Evolutionary conservation across 1,284 basidiomycete genomes (phyloP).

Genomic region (Ceratobasidium sp.): DNA sequence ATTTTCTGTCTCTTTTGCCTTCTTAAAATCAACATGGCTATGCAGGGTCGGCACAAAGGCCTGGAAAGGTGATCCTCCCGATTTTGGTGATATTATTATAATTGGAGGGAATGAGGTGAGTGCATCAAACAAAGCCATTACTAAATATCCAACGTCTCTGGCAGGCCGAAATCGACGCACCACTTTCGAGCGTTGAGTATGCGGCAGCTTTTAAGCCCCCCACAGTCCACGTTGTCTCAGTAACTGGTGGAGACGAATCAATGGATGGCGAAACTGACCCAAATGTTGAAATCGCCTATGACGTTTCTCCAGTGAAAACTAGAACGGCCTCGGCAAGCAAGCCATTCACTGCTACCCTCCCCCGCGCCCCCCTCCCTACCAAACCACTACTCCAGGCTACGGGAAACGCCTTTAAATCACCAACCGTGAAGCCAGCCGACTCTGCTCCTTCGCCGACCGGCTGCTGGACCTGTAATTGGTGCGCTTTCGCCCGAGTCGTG

Average conservation of each 20-base stretch:
- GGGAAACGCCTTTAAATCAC: slow-evolving; percentile 13
- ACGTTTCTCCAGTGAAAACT: slow-evolving; percentile 52
- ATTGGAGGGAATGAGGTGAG: slow-evolving; percentile 45
- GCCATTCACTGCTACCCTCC: background rate
- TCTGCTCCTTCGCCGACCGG: background rate
- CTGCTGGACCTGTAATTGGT: slow-evolving; percentile 38
- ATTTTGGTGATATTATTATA: slow-evolving; percentile 51
- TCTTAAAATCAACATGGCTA: slow-evolving; percentile 5
- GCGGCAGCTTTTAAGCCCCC: slow-evolving; percentile 30
- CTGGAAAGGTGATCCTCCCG: slow-evolving; percentile 68
- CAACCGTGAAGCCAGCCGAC: slow-evolving; percentile 18
- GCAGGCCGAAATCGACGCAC: slow-evolving; percentile 41
- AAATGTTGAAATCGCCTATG: slow-evolving; percentile 18
- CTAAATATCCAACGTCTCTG: background rate
- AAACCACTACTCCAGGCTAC: background rate
- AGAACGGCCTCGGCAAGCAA: slow-evolving; percentile 56
- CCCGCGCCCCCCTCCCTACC: background rate
- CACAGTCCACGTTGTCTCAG: slow-evolving; percentile 24
- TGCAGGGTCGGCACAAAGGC: slow-evolving; percentile 65
- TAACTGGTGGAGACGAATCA: slow-evolving; percentile 10
- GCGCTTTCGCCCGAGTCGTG: background rate
- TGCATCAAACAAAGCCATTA: background rate
- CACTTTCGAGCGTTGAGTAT: slow-evolving; percentile 33
- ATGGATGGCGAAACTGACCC: slow-evolving; percentile 14
- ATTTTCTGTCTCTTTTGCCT: background rate